Evolutionary conservation across 192 early-diverging fungal species (phyloP).

Genomic region (Podila epigama): DNA sequence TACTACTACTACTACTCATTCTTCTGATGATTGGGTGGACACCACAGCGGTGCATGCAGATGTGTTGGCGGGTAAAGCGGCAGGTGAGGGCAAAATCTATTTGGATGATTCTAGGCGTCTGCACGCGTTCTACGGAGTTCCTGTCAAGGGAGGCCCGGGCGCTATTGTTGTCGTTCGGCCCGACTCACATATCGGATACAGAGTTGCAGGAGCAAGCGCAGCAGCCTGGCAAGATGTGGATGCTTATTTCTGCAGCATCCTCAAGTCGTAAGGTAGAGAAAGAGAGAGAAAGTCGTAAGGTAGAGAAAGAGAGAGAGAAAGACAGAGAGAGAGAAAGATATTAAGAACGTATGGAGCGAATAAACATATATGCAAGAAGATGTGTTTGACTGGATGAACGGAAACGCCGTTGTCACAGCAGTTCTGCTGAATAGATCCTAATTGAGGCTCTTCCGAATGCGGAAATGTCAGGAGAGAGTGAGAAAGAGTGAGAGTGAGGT

Average conservation of each 20-base stretch:
- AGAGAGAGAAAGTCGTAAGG: neutral
- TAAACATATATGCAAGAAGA: too few relatives aligned
- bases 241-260: conserved; percentile 23
- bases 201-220: conserved; percentile 16
- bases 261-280: neutral
- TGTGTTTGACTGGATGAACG: too few relatives aligned
- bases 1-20: too few relatives aligned
- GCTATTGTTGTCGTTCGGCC: conserved; percentile 38
- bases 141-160: conserved; percentile 21
- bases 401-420: too few relatives aligned
- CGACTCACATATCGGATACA: conserved; percentile 38
- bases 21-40: conserved; percentile 13
- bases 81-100: conserved; percentile 17
- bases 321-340: neutral
- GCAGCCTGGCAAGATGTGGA: conserved; percentile 41
- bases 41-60: conserved; percentile 26
- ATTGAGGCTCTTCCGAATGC: too few relatives aligned
- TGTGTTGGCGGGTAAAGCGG: conserved; percentile 3
- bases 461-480: too few relatives aligned
- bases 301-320: neutral
- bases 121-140: conserved; percentile 31
- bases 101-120: conserved; percentile 4
- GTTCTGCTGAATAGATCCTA: too few relatives aligned
- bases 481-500: too few relatives aligned
- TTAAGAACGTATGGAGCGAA: too few relatives aligned